Base-by-base conservation (phyloP, 2,329 filamentous ascomycete species). In the Aspergillus udagawae region DNA sequence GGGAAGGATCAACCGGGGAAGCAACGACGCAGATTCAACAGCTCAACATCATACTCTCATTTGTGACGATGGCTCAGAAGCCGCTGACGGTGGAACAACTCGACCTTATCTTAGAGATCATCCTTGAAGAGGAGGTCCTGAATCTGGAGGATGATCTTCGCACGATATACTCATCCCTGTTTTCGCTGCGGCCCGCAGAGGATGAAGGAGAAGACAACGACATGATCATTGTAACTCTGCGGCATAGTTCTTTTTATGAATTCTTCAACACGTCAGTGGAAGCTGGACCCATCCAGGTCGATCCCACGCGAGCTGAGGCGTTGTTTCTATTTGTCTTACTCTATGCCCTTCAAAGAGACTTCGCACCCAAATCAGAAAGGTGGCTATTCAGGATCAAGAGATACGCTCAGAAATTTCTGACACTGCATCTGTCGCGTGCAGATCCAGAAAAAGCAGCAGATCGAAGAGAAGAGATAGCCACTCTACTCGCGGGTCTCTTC, bases 181-280 rank as follows among this genome's bases (percentile, higher is more conserved):
- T 44, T 44, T 44, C 20, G 41, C 41, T 44, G 5, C 41, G 41
- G 20, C n/a, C n/a, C n/a, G n/a, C 41, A 4, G 25, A 47, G 23
- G 9, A n/a, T 28, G 49, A 29, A 12, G 42, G n/a, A 28, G 50
- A 52, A n/a, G 25, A 41, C 23, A n/a, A 41, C 1, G 17, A n/a
- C 4, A 1, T 10, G 4, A 35, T 38, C 5, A 32, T 53, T 45
- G 55, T 56, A 3, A 53, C 32, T 4, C 51, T 56, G 8, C 55
- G 55, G 0, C 55, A 56, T 38, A 56, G 50, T 25, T 56, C 51
- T 1, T 56, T 53, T n/a, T 56, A 56, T 29, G 51, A 56, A 17
- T 56, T 56, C 14, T 53, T 56, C 14, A 32, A n/a, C 28, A 8
- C 25, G 21, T 4, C 41, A 3, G 41, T 42, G 20, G 20, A 42